Evolutionary conservation across 768 basidiomycete genomes (phyloP), one percentile per base, ranked within the genome.

Genomic region (Leccinum obscurum): DNA sequence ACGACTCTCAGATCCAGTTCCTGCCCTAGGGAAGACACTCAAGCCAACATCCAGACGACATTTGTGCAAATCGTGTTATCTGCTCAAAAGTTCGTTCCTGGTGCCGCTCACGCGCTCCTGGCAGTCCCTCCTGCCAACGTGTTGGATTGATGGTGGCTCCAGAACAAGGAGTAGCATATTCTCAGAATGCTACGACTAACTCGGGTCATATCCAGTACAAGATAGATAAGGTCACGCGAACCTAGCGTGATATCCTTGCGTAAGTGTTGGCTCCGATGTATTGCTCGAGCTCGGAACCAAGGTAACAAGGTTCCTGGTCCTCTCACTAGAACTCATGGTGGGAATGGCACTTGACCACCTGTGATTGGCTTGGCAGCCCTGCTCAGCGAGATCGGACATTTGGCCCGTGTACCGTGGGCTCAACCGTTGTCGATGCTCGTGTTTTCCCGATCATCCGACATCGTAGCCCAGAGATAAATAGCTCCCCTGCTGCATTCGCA

Each of bases 401-500:
- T 13, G 52, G n/a, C 32, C 32, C 32, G 39, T 39, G 14, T 22
- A 32, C 28, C 57, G 57, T 26, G 24, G 41, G 58, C 20, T 60
- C 46, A 7, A 4, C 22, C 39, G 24, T 26, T 14, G 6, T 24
- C 8, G n/a, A 32, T 59, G 57, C n/a, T 60, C 30, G 39, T 20
- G 20, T 24, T 51, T 37, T 51, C 59, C 3, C 30, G 7, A 30
- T 61, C 39, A 61, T 61, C 10, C 44, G 44, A 37, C 56, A 44
- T 58, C 35, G 6, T 52, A 50, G 37, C 32, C 39, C 28, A 30
- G 35, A 15, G 35, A 26, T 6, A 44, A 44, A 20, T 30, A 14
- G 26, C 28, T 58, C 13, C 32, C 28, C 3, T 6, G 9, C 13
- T 52, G 30, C 15, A 10, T 17, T 28, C 17, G 15, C 26, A 28